A percentile compares a stretch with the other conserved stretches of the same genome.
Conservation (phyloP, 179 eudicot genomes). For the Amaranthus tricolor region DNA sequence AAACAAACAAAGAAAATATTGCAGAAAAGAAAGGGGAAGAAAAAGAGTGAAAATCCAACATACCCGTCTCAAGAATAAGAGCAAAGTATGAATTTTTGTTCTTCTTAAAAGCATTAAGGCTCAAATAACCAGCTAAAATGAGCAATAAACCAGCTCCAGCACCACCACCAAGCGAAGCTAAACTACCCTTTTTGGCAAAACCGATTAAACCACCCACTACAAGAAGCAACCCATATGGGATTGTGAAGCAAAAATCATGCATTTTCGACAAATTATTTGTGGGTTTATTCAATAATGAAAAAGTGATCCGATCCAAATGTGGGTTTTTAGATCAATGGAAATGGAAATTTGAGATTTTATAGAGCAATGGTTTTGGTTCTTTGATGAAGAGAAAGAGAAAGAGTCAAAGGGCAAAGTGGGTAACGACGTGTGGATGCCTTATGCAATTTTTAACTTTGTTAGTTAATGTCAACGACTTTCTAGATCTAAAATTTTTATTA, state of each 20-base stretch:
- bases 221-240: slow-evolving; percentile 81
- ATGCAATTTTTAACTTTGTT: neutral
- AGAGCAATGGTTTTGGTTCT: neutral
- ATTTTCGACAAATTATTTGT: slow-evolving; percentile 42
- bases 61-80: slow-evolving; percentile 73
- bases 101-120: slow-evolving; percentile 68
- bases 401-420: slow-evolving; percentile 15
- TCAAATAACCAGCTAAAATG: slow-evolving; percentile 80
- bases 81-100: slow-evolving; percentile 69
- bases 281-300: neutral
- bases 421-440: slow-evolving; percentile 28
- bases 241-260: slow-evolving; percentile 98
- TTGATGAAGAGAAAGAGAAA: neutral
- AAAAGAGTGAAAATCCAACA: neutral
- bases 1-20: neutral
- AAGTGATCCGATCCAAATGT: slow-evolving; percentile 14
- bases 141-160: slow-evolving; percentile 74
- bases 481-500: neutral
- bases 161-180: slow-evolving; percentile 90
- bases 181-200: slow-evolving; percentile 70
- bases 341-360: neutral
- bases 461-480: slow-evolving; percentile 17
- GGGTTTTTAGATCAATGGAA: slow-evolving; percentile 22
- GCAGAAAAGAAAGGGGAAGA: neutral
- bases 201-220: slow-evolving; percentile 74